A percentile compares a stretch with the other conserved stretches of the same genome.
Evolutionary conservation across 768 basidiomycete genomes (phyloP).

Genomic region (Cyclocybe cylindracea): DNA sequence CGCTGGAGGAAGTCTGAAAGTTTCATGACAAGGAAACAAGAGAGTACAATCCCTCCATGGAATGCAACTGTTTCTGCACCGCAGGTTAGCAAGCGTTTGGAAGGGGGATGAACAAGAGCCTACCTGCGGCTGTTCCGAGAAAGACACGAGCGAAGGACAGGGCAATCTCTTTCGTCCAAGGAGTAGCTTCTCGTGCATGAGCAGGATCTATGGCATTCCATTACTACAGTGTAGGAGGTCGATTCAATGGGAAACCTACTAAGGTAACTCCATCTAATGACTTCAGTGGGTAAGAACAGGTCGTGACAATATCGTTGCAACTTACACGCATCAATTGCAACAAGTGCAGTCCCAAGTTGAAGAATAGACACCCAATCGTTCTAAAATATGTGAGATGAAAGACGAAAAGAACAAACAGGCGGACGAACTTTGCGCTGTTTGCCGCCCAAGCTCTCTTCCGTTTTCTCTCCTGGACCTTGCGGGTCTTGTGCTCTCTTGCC

Average conservation of each 20-base stretch:
- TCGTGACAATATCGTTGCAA: slow-evolving; percentile 5
- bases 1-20: background rate
- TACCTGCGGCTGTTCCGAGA: slow-evolving; percentile 45
- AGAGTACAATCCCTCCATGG: too few species aligned
- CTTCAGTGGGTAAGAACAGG: slow-evolving; percentile 32
- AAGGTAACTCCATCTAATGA: slow-evolving; percentile 78
- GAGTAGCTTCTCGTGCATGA: slow-evolving; percentile 63
- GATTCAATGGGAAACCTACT: slow-evolving; percentile 33
- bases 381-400: slow-evolving; percentile 30
- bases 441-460: background rate
- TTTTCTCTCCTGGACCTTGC: background rate
- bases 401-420: background rate
- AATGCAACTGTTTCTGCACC: slow-evolving; percentile 22
- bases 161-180: too few species aligned
- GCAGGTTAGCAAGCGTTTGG: too few species aligned
- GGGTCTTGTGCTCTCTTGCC: slow-evolving; percentile 15
- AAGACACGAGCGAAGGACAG: too few species aligned
- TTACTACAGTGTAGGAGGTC: slow-evolving; percentile 22
- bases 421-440: slow-evolving; percentile 3
- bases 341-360: slow-evolving; percentile 55
- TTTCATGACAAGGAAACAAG: too few species aligned
- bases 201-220: slow-evolving; percentile 56
- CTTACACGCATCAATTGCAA: slow-evolving; percentile 72
- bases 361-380: slow-evolving; percentile 60
- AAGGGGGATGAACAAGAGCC: slow-evolving; percentile 28